Percentiles rank a stretch among this genome's conserved stretches.
Conservation (phyloP, 768 basidiomycete species). For the Artomyces pyxidatus region DNA sequence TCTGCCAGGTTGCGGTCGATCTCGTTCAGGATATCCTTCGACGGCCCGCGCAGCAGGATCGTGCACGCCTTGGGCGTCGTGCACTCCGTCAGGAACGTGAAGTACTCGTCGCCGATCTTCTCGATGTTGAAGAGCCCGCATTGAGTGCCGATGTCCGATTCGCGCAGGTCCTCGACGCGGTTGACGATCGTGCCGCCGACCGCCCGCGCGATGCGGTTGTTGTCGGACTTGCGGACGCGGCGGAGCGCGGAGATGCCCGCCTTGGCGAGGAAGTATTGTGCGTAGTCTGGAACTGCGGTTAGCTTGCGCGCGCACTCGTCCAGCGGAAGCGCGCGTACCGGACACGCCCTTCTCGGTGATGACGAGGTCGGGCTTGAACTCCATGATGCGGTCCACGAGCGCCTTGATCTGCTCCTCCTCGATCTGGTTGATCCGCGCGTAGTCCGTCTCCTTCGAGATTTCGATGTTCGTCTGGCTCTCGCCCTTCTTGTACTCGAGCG, state of each 20-base stretch:
- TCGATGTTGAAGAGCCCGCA: slow-evolving; percentile 97
- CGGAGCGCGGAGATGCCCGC: slow-evolving; percentile 89
- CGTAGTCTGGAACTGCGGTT: slow-evolving; percentile 55
- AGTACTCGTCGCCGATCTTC: slow-evolving; percentile 99
- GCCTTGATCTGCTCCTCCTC: slow-evolving; percentile 96
- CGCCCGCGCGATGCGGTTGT: slow-evolving; percentile 95
- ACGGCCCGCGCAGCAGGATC: slow-evolving; percentile 93
- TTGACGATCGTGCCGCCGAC: slow-evolving; percentile 97
- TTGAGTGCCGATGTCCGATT: slow-evolving; percentile 82
- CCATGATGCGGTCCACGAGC: slow-evolving; percentile 76
- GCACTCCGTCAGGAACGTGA: slow-evolving; percentile 95
- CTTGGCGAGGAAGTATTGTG: slow-evolving; percentile 84
- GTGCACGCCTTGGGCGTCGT: slow-evolving; percentile 91
- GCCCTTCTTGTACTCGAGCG: slow-evolving; percentile 98
- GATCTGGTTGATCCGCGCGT: slow-evolving; percentile 85
- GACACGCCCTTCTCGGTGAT: slow-evolving; percentile 98
- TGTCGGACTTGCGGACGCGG: slow-evolving; percentile 97
- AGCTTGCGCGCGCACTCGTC: neutral
- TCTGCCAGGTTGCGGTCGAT: slow-evolving; percentile 97
- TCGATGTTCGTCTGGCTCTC: slow-evolving; percentile 99
- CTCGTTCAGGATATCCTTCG: slow-evolving; percentile 97
- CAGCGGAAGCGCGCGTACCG: slow-evolving; percentile 41
- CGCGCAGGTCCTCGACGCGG: slow-evolving; percentile 88
- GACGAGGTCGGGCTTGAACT: slow-evolving; percentile 91
- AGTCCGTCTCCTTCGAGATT: slow-evolving; percentile 89